phyloP scores from a whole-genome alignment of 2,329 filamentous ascomycete species.

The Leptographium procerum region DNA sequence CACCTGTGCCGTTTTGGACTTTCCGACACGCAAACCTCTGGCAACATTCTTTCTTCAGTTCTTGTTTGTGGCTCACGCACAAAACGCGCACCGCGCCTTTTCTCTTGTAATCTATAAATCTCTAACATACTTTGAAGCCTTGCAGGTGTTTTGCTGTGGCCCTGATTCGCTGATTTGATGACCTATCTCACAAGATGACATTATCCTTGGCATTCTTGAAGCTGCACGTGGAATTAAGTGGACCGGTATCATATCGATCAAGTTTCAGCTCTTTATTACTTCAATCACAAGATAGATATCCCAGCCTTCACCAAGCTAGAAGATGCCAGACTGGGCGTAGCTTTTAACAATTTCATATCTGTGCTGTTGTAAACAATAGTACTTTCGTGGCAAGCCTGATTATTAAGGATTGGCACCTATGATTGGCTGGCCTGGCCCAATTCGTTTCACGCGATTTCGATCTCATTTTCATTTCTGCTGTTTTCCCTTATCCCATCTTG shows the following conservation, averaged over 20 bases:
- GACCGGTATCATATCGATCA: background rate
- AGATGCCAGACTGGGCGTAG: too few species aligned
- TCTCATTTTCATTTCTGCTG: too few species aligned
- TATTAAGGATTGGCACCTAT: background rate
- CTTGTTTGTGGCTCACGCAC: background rate
- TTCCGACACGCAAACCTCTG: too few species aligned
- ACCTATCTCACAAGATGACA: background rate
- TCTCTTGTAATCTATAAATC: background rate
- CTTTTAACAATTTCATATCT: background rate
- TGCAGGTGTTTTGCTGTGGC: background rate
- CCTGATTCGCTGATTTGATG: background rate
- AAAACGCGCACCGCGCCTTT: background rate
- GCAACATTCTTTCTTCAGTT: background rate
- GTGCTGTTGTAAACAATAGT: background rate
- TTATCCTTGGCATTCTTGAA: background rate
- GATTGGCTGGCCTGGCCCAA: background rate
- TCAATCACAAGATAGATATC: background rate
- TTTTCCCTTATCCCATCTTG: background rate
- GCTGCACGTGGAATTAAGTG: background rate
- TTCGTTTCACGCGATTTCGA: background rate
- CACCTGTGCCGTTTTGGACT: background rate
- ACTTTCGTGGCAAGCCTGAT: background rate
- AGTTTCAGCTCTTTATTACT: too few species aligned
- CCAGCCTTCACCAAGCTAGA: too few species aligned
- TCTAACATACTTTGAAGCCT: background rate